Percentiles rank a stretch among this genome's conserved stretches.
Conservation (phyloP, 257 asterid genomes). For the Petunia secreta region DNA sequence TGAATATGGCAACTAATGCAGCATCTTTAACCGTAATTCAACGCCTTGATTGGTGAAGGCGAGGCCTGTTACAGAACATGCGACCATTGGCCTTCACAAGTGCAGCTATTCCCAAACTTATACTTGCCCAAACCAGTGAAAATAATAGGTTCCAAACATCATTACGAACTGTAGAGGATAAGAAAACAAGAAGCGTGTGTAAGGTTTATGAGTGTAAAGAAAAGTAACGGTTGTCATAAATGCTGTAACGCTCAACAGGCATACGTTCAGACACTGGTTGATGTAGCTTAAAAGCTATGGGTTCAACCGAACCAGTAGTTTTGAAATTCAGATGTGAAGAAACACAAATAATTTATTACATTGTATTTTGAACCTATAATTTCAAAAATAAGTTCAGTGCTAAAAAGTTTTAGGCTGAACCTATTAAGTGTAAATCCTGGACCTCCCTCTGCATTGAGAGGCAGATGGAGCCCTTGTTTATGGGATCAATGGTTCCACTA, state of each 20-base stretch:
- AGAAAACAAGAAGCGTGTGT: slow-evolving; percentile 2
- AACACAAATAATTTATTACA: too few relatives aligned
- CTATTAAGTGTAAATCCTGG: too few relatives aligned
- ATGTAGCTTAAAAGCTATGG: too few relatives aligned
- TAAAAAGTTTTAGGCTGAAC: too few relatives aligned
- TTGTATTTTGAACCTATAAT: too few relatives aligned
- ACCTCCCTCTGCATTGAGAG: too few relatives aligned
- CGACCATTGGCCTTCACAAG: slow-evolving; percentile 80
- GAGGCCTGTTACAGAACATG: slow-evolving; percentile 87
- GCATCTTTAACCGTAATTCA: slow-evolving; percentile 37
- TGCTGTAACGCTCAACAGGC: not conserved
- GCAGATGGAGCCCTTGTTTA: too few relatives aligned
- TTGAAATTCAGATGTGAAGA: too few relatives aligned
- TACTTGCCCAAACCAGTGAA: slow-evolving; percentile 77
- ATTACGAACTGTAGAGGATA: slow-evolving; percentile 53
- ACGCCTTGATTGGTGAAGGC: slow-evolving; percentile 68
- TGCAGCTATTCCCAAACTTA: slow-evolving; percentile 64
- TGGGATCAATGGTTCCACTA: too few relatives aligned
- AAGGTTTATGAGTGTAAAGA: slow-evolving; percentile 17
- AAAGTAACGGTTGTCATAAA: not conserved
- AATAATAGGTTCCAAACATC: slow-evolving; percentile 63
- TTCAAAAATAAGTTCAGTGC: too few relatives aligned
- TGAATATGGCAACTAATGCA: slow-evolving; percentile 2
- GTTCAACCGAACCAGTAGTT: too few relatives aligned
- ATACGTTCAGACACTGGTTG: not conserved